Evolutionary conservation across 768 basidiomycete species (phyloP).

Genomic region (Leccinum truebloodii): DNA sequence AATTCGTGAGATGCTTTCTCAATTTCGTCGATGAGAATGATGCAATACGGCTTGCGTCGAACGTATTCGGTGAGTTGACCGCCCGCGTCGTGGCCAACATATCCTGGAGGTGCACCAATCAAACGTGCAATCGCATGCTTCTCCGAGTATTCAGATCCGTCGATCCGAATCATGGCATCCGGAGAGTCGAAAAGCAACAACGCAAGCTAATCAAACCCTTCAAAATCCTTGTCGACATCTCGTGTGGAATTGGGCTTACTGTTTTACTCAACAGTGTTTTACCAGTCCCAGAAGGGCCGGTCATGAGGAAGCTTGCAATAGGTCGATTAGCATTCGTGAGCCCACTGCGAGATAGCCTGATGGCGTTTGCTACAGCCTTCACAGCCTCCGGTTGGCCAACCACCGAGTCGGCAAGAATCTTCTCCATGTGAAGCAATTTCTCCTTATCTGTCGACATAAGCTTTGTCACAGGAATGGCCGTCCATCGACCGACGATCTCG

Average conservation of each 20-base stretch:
- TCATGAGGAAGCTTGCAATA: constrained; percentile 91
- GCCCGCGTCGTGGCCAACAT: constrained; percentile 88
- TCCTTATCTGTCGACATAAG: constrained; percentile 90
- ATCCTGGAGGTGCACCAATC: constrained; percentile 77
- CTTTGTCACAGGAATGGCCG: constrained; percentile 85
- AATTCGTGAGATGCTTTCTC: constrained; percentile 87
- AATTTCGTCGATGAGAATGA: constrained; percentile 84
- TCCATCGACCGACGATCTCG: constrained; percentile 93
- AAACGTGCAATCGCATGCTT: constrained; percentile 73
- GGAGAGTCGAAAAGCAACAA: constrained; percentile 87
- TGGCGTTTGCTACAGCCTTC: constrained; percentile 90
- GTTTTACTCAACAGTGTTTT: constrained; percentile 92
- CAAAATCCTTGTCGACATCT: background rate
- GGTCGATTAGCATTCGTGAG: constrained; percentile 85
- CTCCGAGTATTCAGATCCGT: constrained; percentile 92
- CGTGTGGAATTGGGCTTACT: constrained; percentile 42
- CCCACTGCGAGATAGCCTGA: constrained; percentile 91
- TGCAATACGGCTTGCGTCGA: constrained; percentile 86
- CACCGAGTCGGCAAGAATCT: constrained; percentile 70
- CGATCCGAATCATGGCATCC: constrained; percentile 90
- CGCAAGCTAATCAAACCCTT: constrained; percentile 60
- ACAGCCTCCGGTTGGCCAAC: constrained; percentile 92
- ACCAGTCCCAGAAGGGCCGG: constrained; percentile 88
- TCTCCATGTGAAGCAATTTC: constrained; percentile 86
- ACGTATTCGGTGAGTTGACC: constrained; percentile 94